phyloP scores from a whole-genome alignment of 2,329 filamentous ascomycete species.

The Arthrobotrys iridis region DNA sequence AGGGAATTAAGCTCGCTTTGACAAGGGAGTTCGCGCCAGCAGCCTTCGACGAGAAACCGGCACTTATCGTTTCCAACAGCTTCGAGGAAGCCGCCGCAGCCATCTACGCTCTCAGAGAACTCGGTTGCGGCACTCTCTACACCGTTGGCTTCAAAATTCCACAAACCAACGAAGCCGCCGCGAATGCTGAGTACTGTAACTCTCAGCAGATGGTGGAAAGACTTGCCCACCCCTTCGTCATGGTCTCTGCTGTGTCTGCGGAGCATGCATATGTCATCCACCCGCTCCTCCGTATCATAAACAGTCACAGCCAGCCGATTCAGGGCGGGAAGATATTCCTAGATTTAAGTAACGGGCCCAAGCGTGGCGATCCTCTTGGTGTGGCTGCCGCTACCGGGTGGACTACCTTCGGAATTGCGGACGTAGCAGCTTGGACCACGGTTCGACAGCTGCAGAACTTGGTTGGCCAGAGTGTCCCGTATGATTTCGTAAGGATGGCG shows the following conservation, averaged over 20 bases:
- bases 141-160: slow-evolving; percentile 56
- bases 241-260: slow-evolving; percentile 79
- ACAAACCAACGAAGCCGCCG: slow-evolving; percentile 68
- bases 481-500: slow-evolving; percentile 84
- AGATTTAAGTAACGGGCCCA: slow-evolving; percentile 75
- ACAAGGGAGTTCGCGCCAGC: slow-evolving; percentile 84
- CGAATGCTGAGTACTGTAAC: slow-evolving; percentile 71
- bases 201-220: slow-evolving; percentile 82
- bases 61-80: slow-evolving; percentile 77
- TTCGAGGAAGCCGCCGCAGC: slow-evolving; percentile 80
- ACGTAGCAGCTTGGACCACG: slow-evolving; percentile 84
- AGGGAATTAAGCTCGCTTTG: slow-evolving; percentile 81
- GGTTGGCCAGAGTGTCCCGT: slow-evolving; percentile 86
- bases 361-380: slow-evolving; percentile 74
- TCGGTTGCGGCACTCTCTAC: slow-evolving; percentile 65
- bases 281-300: slow-evolving; percentile 78
- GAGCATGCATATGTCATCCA: slow-evolving; percentile 82
- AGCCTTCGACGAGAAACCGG: slow-evolving; percentile 78
- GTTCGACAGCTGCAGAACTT: slow-evolving; percentile 81
- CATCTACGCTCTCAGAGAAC: slow-evolving; percentile 79
- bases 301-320: slow-evolving; percentile 60
- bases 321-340: slow-evolving; percentile 76
- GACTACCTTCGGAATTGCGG: slow-evolving; percentile 79
- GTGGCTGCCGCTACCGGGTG: slow-evolving; percentile 80
- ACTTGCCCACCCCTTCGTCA: slow-evolving; percentile 80